A percentile compares a stretch with the other conserved stretches of the same genome.
Evolutionary conservation across 306 rosid genomes (phyloP).

Genomic region (Cucurbita argyrosperma): DNA sequence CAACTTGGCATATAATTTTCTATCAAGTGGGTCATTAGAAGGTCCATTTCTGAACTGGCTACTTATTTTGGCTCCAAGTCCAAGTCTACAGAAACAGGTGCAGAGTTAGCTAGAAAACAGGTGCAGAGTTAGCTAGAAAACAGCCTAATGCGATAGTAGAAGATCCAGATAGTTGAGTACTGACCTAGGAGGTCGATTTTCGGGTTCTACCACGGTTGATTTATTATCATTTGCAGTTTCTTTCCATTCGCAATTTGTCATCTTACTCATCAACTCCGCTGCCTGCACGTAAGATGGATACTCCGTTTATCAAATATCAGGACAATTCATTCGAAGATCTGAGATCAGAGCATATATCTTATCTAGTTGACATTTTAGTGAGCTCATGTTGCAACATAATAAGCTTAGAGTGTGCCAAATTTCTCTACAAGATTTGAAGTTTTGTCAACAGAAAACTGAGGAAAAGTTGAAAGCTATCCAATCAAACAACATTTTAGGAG

Average conservation of each 20-base stretch:
- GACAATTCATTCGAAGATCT: not conserved
- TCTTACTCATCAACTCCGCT: constrained; percentile 51
- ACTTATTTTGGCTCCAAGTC: constrained; percentile 66
- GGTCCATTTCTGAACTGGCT: constrained; percentile 41
- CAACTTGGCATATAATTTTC: constrained; percentile 46
- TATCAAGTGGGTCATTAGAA: constrained; percentile 54
- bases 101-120: not conserved
- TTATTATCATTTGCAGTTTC: constrained; percentile 37
- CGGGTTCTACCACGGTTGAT: constrained; percentile 15
- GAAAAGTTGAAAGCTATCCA: not conserved
- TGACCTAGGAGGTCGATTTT: constrained; percentile 47
- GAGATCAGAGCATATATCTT: too few relatives aligned
- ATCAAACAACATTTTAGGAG: not conserved
- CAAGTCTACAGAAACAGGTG: constrained; percentile 42
- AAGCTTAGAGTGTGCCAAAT: too few relatives aligned
- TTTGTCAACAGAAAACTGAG: not conserved
- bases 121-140: not conserved
- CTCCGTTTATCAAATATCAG: not conserved
- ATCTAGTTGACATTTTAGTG: too few relatives aligned
- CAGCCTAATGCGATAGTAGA: not conserved
- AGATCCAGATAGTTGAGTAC: constrained; percentile 5
- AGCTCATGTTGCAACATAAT: not conserved
- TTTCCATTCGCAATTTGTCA: constrained; percentile 19
- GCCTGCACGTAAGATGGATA: constrained; percentile 42
- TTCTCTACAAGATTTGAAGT: not conserved